These are phyloP conservation scores for Ophiostoma populinum DNA, from an alignment of 2,329 filamentous ascomycete species.

Conservation along the genomic window DNA sequence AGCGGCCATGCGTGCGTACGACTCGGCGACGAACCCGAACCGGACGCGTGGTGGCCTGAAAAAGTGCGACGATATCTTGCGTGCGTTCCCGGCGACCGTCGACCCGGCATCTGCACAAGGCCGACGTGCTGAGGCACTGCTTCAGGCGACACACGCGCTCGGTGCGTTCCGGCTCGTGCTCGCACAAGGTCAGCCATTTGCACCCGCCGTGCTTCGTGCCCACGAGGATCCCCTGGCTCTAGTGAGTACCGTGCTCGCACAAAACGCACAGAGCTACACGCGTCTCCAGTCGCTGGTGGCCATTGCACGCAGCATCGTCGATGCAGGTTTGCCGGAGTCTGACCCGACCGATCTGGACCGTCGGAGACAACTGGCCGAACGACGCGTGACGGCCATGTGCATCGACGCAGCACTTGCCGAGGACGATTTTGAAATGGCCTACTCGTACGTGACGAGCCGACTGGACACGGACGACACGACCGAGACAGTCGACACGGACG, in stretches of 20 bases:
- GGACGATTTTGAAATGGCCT: conserved; percentile 73
- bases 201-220: conserved; percentile 60
- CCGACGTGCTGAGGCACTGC: conserved; percentile 42
- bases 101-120: conserved; percentile 30
- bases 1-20: conserved; percentile 53
- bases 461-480: conserved; percentile 25
- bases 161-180: conserved; percentile 63
- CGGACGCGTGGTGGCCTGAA: conserved; percentile 59
- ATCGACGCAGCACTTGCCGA: conserved; percentile 60
- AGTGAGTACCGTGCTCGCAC: conserved; percentile 54
- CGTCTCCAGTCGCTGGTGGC: conserved; percentile 55
- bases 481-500: too few relatives aligned
- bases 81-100: conserved; percentile 44
- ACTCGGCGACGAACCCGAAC: conserved; percentile 70
- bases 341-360: conserved; percentile 14
- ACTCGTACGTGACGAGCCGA: conserved; percentile 63
- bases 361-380: conserved; percentile 30
- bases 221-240: conserved; percentile 60
- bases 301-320: conserved; percentile 50
- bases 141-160: conserved; percentile 57
- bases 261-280: conserved; percentile 59
- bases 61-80: conserved; percentile 56
- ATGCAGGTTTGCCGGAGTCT: conserved; percentile 31
- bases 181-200: conserved; percentile 65
- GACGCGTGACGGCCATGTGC: conserved; percentile 62